Evolutionary conservation across 257 asterid species (phyloP).

Genomic region (Paraleonurus japonicus): DNA sequence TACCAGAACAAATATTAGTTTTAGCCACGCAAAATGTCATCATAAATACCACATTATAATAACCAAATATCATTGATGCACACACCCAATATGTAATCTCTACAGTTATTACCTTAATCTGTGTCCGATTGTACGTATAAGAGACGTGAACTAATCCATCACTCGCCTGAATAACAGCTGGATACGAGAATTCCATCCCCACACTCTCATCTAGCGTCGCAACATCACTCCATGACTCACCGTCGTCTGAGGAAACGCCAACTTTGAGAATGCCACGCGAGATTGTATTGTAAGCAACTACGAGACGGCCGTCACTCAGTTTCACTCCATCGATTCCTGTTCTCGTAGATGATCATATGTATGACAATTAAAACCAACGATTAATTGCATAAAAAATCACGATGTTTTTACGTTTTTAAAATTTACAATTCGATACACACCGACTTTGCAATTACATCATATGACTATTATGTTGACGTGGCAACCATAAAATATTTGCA

Average conservation of each 20-base stretch:
- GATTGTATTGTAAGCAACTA: conserved; percentile 76
- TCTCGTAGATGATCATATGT: too few species aligned
- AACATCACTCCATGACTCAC: conserved; percentile 82
- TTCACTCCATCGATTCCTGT: conserved; percentile 82
- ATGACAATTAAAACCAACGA: too few species aligned
- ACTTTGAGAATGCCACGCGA: conserved; percentile 84
- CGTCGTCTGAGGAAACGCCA: conserved; percentile 75
- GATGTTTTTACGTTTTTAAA: too few species aligned
- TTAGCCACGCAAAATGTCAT: not conserved
- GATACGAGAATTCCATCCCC: conserved; percentile 94
- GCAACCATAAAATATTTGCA: too few species aligned
- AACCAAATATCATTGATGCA: not conserved
- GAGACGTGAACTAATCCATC: conserved; percentile 85
- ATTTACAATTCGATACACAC: too few species aligned
- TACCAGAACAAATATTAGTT: conserved; percentile 12
- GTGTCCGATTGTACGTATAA: conserved; percentile 82
- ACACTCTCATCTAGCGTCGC: conserved; percentile 61
- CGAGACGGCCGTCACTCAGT: conserved; percentile 71
- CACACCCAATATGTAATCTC: too few species aligned
- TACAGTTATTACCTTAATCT: conserved; percentile 63
- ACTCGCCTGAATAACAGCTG: conserved; percentile 82
- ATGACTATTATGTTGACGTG: too few species aligned
- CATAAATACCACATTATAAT: not conserved
- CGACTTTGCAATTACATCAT: too few species aligned
- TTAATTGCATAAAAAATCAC: too few species aligned